These are phyloP conservation scores for Camellia lanceoleosa DNA, from an alignment of 148 eudicot species.

Conservation along the genomic window DNA sequence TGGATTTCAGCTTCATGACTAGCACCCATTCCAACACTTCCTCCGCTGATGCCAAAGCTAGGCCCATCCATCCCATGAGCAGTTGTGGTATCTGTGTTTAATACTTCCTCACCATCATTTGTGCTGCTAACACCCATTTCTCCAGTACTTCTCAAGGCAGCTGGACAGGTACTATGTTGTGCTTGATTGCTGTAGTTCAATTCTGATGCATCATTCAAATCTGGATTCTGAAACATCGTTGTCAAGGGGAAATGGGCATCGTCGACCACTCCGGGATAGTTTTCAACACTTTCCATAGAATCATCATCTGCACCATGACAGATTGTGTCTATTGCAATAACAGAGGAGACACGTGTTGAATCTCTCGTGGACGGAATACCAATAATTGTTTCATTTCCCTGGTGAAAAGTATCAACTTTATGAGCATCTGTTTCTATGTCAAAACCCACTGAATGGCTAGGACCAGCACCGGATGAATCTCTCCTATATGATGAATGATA, in stretches of 20 bases:
- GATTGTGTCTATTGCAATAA: constrained; percentile 89
- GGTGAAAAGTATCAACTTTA: constrained; percentile 43
- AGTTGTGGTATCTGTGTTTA: constrained; percentile 78
- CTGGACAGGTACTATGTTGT: constrained; percentile 88
- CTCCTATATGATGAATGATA: constrained; percentile 53
- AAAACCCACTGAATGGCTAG: constrained; percentile 72
- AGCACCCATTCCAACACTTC: constrained; percentile 99
- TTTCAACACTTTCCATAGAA: constrained; percentile 99
- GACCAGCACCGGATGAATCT: constrained; percentile 89
- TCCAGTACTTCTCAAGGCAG: constrained; percentile 50
- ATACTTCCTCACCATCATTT: constrained; percentile 87
- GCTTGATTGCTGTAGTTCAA: constrained; percentile 85
- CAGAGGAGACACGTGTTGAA: constrained; percentile 86
- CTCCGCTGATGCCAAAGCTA: constrained; percentile 92
- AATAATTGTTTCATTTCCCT: constrained; percentile 42
- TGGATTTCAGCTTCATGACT: constrained; percentile 99
- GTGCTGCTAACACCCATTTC: constrained; percentile 98
- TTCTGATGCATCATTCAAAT: constrained; percentile 73
- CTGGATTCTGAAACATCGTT: constrained; percentile 47
- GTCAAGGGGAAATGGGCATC: constrained; percentile 67
- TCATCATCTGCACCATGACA: constrained; percentile 68
- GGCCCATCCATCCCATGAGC: constrained; percentile 75
- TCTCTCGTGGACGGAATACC: constrained; percentile 62
- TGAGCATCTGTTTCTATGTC: constrained; percentile 55
- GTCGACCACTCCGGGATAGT: constrained; percentile 76